Percentiles rank a stretch among this genome's conserved stretches.
phyloP scores from a whole-genome alignment of 2,329 filamentous ascomycete genomes.

The Chrysosphaeria jannelii region DNA sequence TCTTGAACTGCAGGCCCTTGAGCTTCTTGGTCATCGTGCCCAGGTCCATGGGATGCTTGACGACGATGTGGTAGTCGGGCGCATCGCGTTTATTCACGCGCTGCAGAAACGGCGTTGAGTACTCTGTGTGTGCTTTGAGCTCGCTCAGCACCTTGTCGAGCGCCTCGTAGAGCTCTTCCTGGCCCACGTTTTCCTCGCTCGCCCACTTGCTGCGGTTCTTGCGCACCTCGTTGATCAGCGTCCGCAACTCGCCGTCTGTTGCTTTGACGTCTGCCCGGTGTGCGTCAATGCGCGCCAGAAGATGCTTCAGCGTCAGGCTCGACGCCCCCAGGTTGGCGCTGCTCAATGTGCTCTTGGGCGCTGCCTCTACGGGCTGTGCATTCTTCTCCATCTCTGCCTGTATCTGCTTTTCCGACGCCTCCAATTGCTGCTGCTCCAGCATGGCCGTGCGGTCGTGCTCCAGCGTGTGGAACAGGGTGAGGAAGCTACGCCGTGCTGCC shows the following conservation, averaged over 20 bases:
- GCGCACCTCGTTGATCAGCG: conserved; percentile 83
- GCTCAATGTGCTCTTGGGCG: conserved; percentile 61
- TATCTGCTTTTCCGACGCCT: conserved; percentile 85
- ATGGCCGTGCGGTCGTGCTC: conserved; percentile 90
- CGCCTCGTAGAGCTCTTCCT: conserved; percentile 92
- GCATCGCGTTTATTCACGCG: conserved; percentile 92
- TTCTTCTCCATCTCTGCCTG: conserved; percentile 76
- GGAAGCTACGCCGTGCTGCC: conserved; percentile 65
- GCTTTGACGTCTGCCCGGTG: conserved; percentile 74
- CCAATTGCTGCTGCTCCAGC: conserved; percentile 87
- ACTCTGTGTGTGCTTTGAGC: conserved; percentile 88
- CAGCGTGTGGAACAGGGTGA: conserved; percentile 79
- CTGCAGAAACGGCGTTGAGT: conserved; percentile 83
- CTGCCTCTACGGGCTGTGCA: conserved; percentile 8
- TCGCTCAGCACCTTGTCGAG: conserved; percentile 91
- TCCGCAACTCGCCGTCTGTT: conserved; percentile 73
- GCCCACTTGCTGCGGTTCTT: conserved; percentile 99
- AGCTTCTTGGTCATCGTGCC: conserved; percentile 97
- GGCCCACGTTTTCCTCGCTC: conserved; percentile 85
- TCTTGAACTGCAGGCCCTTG: conserved; percentile 48
- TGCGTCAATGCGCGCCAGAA: conserved; percentile 83
- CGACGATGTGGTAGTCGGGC: conserved; percentile 76
- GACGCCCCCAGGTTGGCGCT: conserved; percentile 87
- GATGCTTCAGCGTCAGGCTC: conserved; percentile 82
- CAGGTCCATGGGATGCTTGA: conserved; percentile 94